Percentiles rank a stretch among this genome's conserved stretches.
These are phyloP conservation scores for Exophiala calicioides DNA, from an alignment of 2,329 filamentous ascomycete species.

Conservation along the genomic window DNA sequence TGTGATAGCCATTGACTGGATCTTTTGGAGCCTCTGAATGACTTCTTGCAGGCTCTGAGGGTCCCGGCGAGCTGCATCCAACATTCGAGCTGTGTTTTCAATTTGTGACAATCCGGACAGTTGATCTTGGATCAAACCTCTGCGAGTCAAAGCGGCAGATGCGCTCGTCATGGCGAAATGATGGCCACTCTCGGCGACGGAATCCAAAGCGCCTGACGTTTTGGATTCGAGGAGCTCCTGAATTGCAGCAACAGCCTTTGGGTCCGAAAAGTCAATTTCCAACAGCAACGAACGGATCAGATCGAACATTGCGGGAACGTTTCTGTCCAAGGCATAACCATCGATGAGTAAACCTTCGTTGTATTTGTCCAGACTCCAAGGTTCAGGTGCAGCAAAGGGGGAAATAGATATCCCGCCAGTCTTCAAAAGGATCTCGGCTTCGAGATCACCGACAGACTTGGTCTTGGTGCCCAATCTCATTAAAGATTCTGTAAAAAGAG, in stretches of 20 bases:
- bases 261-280: conserved; percentile 86
- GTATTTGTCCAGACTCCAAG: conserved; percentile 67
- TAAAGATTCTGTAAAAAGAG: conserved; percentile 86
- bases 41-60: conserved; percentile 72
- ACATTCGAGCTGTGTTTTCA: conserved; percentile 74
- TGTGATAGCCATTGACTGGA: conserved; percentile 75
- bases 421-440: conserved; percentile 93
- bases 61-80: conserved; percentile 66
- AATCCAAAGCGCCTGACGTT: conserved; percentile 86
- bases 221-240: conserved; percentile 82
- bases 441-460: conserved; percentile 89
- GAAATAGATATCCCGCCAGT: conserved; percentile 86
- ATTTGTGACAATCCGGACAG: conserved; percentile 89
- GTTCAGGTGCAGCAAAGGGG: conserved; percentile 79
- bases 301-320: conserved; percentile 88
- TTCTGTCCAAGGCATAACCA: conserved; percentile 85
- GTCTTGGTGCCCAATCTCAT: conserved; percentile 89
- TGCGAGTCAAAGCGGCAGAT: conserved; percentile 73
- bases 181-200: conserved; percentile 88
- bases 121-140: conserved; percentile 75
- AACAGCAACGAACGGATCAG: conserved; percentile 76
- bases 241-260: conserved; percentile 78
- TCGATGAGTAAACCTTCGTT: conserved; percentile 81
- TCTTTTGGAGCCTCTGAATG: conserved; percentile 78
- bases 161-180: conserved; percentile 81